phyloP scores from a whole-genome alignment of 495 filamentous ascomycete species.

The Neurospora sp. region DNA sequence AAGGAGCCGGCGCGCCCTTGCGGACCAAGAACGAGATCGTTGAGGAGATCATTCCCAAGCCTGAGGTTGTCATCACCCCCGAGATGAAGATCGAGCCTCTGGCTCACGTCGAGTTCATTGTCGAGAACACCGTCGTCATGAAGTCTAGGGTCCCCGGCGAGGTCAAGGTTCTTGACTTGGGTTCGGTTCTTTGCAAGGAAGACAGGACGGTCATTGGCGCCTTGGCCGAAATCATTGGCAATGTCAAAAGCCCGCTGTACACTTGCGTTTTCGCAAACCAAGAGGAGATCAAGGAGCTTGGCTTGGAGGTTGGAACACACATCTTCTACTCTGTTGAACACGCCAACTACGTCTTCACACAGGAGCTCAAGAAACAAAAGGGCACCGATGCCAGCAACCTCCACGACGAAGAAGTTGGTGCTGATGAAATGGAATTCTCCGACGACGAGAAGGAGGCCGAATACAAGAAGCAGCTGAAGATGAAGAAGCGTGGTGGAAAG shows the following conservation, averaged over 20 bases:
- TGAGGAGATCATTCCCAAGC: slow-evolving; percentile 59
- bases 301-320: slow-evolving; percentile 50
- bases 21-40: slow-evolving; percentile 64
- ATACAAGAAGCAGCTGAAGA: slow-evolving; percentile 52
- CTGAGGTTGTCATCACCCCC: slow-evolving; percentile 58
- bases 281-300: slow-evolving; percentile 53
- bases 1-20: slow-evolving; percentile 38
- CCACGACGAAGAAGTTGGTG: slow-evolving; percentile 82
- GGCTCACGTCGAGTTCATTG: slow-evolving; percentile 58
- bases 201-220: slow-evolving; percentile 66
- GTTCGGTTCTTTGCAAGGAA: slow-evolving; percentile 73
- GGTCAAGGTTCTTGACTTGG: slow-evolving; percentile 69
- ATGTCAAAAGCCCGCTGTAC: slow-evolving; percentile 75
- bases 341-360: slow-evolving; percentile 73
- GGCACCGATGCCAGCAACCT: slow-evolving; percentile 88
- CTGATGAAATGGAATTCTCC: slow-evolving; percentile 84
- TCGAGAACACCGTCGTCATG: slow-evolving; percentile 69
- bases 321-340: slow-evolving; percentile 70
- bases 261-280: slow-evolving; percentile 57
- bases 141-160: slow-evolving; percentile 70
- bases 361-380: slow-evolving; percentile 63
- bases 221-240: slow-evolving; percentile 70
- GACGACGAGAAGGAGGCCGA: slow-evolving; percentile 91
- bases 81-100: slow-evolving; percentile 67
- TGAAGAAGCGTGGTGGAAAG: slow-evolving; percentile 45